Evolutionary conservation across 495 filamentous ascomycete genomes (phyloP), one percentile per base, ranked within the genome.

Genomic region (Xylaria bambusicola): DNA sequence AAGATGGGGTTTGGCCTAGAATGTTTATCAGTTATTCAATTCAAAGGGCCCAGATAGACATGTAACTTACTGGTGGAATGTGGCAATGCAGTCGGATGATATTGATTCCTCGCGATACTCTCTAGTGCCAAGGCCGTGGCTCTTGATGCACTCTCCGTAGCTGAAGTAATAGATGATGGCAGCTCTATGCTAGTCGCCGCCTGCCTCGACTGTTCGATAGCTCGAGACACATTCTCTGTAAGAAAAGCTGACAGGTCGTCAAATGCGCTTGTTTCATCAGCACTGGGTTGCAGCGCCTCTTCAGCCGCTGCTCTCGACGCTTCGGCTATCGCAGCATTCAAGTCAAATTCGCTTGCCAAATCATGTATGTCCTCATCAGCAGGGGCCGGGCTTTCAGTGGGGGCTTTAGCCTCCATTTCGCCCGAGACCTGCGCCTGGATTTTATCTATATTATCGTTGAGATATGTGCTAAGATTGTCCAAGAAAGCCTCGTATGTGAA

Each of bases 401-500:
- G 56, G 10, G 71, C 67, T 15, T 74, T 77, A 1, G 72, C 70
- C 0, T 77, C 77, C 20, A 75, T 71, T 38, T 65, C 76, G 33
- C 71, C 71, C 18, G 74, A 71, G 18, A 77, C 77, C 61, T 79
- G 78, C 6, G 66, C 75, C 54, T 84, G 84, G 40, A 91, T 86
- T 3, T 75, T 71, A 56, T 86, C 84, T 55, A 91, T 85, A 56
- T 92, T 88, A 61, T 90, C 86, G 54, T 84, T 88, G 44, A 96
- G 80, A 71, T 91, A 92, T 17, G 73, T 78, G 66, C 86, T 89
- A 4, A 96, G 75, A 54, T 86, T 85, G 27, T 86, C 81, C 10
- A 93, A 75, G 58, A 97, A 92, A 29, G 89, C 88, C 38, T 87
- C 85, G 80, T 88, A 87, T n/a, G 88, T 83, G 65, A 90, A 95